Conservation (phyloP, 129 eudicot species). For the Glebionis coronaria region DNA sequence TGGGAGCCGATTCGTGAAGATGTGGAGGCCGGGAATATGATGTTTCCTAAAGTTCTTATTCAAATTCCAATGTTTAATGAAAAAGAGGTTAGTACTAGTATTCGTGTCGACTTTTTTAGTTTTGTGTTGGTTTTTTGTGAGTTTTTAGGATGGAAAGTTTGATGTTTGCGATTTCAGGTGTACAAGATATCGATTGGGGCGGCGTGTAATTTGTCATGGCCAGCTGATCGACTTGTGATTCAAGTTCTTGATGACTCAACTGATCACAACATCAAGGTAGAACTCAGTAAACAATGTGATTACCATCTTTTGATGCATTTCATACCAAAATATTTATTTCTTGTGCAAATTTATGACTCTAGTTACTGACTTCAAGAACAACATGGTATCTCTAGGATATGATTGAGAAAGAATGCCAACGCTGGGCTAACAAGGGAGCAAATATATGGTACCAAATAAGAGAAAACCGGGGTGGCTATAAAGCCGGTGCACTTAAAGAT, state of each 20-base stretch:
- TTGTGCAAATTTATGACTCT: not conserved
- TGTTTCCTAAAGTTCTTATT: conserved; percentile 63
- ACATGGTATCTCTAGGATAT: too few relatives aligned
- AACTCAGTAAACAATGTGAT: not conserved
- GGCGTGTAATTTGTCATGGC: conserved; percentile 85
- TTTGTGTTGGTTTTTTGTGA: not conserved
- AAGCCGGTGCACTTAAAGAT: conserved; percentile 95
- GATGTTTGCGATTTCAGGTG: conserved; percentile 45
- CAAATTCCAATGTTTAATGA: conserved; percentile 94
- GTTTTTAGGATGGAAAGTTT: not conserved
- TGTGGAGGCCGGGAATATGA: conserved; percentile 49
- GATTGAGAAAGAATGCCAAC: conserved; percentile 85
- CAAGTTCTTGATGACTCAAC: conserved; percentile 98
- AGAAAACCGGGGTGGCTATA: conserved; percentile 76
- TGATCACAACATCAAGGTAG: conserved; percentile 72
- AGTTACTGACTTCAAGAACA: not conserved
- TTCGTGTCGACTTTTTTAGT: not conserved
- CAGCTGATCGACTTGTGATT: conserved; percentile 78
- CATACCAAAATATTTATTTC: too few relatives aligned
- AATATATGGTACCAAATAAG: conserved; percentile 83
- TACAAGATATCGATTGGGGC: conserved; percentile 98
- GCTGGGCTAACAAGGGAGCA: conserved; percentile 94
- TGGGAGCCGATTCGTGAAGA: conserved; percentile 66
- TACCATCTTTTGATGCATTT: not conserved
- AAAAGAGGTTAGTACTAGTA: conserved; percentile 51